Base-by-base conservation (phyloP, 306 rosid genomes). In the Cucumis melo region DNA sequence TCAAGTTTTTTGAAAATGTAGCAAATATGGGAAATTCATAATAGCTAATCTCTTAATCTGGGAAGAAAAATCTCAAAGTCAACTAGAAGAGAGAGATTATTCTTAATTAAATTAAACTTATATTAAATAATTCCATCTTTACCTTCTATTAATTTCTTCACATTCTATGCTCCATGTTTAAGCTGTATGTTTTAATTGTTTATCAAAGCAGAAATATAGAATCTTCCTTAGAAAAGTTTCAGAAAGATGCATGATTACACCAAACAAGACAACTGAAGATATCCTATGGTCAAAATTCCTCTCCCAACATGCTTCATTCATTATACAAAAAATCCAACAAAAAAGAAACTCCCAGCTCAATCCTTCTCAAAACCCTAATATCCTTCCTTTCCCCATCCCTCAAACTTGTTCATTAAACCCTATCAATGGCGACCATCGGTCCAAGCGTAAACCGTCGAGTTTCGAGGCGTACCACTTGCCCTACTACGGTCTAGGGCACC, bases 221-320 rank as follows among this genome's bases (percentile, higher is more conserved):
- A 53, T 74, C 32, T 74, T 74, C 51, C 64, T 74, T 14, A 74
- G 51, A 74, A 74, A 74, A 74, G 78, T 74, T 55, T 63, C 64
- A 5, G 78, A 74, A 34, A n/a, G 64, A 32, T 74, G 78, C 78
- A 23, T 71, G 76, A 8, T 71, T 1, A 1, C 41, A 23, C 15
- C 76, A 57, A 38, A 15, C 76, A 48, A 71, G 42, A 71, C 41
- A 51, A 8, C 42, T 15, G 76, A 71, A 71, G 76, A 71, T 48
- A 29, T 71, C 8, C 36, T 71, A 3, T 71, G 57, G 76, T 71
- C 76, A 12, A 71, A 71, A 17, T 48, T 48, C 59, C 57, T 71
- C 41, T 71, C 76, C 34, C 76, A 56, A 23, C 76, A 71, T 27
- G 59, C 76, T 48, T 48, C 76, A 48, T 7, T 71, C 15, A 3